phyloP scores from a whole-genome alignment of 208 protist species.

The Leishmania tarentolae region DNA sequence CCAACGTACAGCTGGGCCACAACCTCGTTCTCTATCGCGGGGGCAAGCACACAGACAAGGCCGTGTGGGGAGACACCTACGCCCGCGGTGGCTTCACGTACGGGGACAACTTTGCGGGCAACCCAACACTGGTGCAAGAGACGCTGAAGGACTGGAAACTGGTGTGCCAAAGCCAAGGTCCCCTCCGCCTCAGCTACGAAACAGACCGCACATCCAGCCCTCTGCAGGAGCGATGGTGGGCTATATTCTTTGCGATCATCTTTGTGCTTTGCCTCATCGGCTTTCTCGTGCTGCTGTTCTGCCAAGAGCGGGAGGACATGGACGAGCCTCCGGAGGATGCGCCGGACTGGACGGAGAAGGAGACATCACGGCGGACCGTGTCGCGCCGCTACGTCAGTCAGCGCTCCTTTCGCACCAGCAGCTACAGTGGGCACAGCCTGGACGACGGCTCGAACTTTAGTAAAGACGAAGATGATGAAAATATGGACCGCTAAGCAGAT shows the following conservation, averaged over 20 bases:
- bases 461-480: constrained; percentile 3
- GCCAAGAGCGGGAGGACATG: constrained; percentile 56
- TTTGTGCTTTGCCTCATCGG: constrained; percentile 34
- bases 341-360: constrained; percentile 40
- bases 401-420: constrained; percentile 13
- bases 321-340: constrained; percentile 47
- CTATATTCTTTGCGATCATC: constrained; percentile 24
- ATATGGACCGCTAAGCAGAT: background rate
- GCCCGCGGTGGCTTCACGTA: constrained; percentile 32
- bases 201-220: constrained; percentile 4
- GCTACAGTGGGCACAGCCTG: background rate
- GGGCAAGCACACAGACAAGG: background rate
- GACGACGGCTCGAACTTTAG: background rate
- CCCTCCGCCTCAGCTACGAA: constrained; percentile 23
- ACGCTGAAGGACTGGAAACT: constrained; percentile 15
- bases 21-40: constrained; percentile 16
- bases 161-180: constrained; percentile 30
- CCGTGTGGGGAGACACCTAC: constrained; percentile 30
- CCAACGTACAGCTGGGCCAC: constrained; percentile 12
- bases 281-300: constrained; percentile 28
- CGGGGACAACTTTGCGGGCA: background rate
- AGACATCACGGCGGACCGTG: constrained; percentile 19
- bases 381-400: constrained; percentile 33
- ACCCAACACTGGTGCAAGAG: background rate
- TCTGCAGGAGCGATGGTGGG: constrained; percentile 34